Percentiles rank a stretch among this genome's conserved stretches.
phyloP scores from a whole-genome alignment of 768 basidiomycete species.

The Leccinum truebloodii region DNA sequence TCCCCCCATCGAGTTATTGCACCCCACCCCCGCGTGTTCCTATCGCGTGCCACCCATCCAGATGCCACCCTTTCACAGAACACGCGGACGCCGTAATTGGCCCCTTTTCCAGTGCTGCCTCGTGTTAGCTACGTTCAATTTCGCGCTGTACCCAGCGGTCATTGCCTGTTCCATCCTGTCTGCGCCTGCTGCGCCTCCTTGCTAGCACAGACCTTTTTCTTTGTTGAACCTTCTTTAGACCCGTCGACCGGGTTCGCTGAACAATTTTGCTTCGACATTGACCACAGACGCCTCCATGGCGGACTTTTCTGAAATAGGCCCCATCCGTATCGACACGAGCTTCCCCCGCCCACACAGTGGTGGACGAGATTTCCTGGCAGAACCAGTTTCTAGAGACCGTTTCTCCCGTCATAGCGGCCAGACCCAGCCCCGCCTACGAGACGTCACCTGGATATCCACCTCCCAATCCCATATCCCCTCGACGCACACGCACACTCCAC shows the following conservation, averaged over 20 bases:
- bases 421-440: slow-evolving; percentile 26
- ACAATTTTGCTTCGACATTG: slow-evolving; percentile 1
- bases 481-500: slow-evolving; percentile 30
- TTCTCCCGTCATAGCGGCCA: slow-evolving; percentile 33
- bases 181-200: slow-evolving; percentile 26
- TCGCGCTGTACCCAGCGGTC: slow-evolving; percentile 13
- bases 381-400: slow-evolving; percentile 26
- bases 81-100: slow-evolving; percentile 20
- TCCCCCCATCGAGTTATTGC: not conserved
- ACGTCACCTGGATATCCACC: slow-evolving; percentile 35
- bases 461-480: slow-evolving; percentile 29
- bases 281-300: slow-evolving; percentile 20
- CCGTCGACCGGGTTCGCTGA: not conserved
- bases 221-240: not conserved
- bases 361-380: slow-evolving; percentile 29
- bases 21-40: not conserved
- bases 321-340: slow-evolving; percentile 33
- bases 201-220: slow-evolving; percentile 4
- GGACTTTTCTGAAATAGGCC: slow-evolving; percentile 24
- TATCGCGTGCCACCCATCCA: slow-evolving; percentile 13
- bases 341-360: slow-evolving; percentile 30
- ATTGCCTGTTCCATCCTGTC: slow-evolving; percentile 26
- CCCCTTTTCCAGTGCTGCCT: slow-evolving; percentile 34
- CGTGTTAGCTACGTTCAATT: slow-evolving; percentile 28
- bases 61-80: not conserved